Evolutionary conservation across 2,329 filamentous ascomycete genomes (phyloP).

Genomic region (Botrytis byssoidea): DNA sequence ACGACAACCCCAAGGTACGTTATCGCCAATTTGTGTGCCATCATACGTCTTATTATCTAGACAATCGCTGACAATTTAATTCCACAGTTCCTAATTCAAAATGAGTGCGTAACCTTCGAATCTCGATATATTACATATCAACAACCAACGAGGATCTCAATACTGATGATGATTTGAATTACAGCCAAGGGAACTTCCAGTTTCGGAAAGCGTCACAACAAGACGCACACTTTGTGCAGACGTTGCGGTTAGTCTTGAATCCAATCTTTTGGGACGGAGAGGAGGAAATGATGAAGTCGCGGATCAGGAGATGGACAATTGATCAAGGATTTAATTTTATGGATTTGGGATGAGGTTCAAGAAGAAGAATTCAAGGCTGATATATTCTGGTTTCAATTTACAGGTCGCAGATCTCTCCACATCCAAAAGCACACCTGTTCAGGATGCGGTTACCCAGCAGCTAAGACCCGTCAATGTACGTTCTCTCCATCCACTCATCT

Average conservation of each 20-base stretch:
- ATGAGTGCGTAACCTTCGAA: slow-evolving; percentile 37
- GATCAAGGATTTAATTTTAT: slow-evolving; percentile 1
- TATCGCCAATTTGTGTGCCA: slow-evolving; percentile 6
- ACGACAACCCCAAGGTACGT: slow-evolving; percentile 22
- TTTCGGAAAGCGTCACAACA: slow-evolving; percentile 41
- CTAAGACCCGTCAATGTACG: slow-evolving; percentile 99
- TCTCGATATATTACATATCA: slow-evolving; percentile 10
- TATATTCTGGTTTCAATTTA: slow-evolving; percentile 14
- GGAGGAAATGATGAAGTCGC: neutral
- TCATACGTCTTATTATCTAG: neutral
- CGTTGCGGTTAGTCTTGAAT: slow-evolving; percentile 39
- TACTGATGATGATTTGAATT: slow-evolving; percentile 17
- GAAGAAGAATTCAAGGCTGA: slow-evolving; percentile 29
- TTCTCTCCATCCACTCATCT: slow-evolving; percentile 39
- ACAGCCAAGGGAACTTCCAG: slow-evolving; percentile 39
- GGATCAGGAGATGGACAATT: slow-evolving; percentile 10
- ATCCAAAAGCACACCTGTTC: slow-evolving; percentile 99
- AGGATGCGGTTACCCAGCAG: slow-evolving; percentile 92
- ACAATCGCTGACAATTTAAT: slow-evolving; percentile 11
- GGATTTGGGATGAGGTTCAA: neutral
- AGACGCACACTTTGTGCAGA: slow-evolving; percentile 41
- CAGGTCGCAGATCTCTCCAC: slow-evolving; percentile 95
- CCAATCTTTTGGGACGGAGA: slow-evolving; percentile 34
- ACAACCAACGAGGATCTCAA: slow-evolving; percentile 21
- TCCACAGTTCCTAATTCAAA: slow-evolving; percentile 36